Evolutionary conservation across 1,284 basidiomycete species (phyloP).

Genomic region (Cutaneotrichosporon mucoides): DNA sequence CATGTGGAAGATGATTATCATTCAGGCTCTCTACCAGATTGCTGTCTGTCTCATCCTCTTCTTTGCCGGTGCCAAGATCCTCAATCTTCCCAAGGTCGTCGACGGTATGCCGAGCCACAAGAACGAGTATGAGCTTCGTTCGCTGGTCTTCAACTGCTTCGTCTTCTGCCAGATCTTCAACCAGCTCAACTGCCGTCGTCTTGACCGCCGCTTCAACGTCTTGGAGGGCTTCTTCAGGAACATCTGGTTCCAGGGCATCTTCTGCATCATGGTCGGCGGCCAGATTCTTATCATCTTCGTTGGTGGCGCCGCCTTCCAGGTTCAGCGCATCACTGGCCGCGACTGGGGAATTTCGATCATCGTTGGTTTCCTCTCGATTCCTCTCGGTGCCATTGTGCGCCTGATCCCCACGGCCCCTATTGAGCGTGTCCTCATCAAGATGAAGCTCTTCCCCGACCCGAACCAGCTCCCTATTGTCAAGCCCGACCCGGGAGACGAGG

Average conservation of each 20-base stretch:
- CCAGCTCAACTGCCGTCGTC: constrained; percentile 82
- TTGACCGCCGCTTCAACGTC: constrained; percentile 83
- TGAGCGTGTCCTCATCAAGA: constrained; percentile 64
- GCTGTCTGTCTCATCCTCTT: constrained; percentile 81
- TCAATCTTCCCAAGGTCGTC: constrained; percentile 55
- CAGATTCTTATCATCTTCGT: constrained; percentile 89
- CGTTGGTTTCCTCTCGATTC: constrained; percentile 80
- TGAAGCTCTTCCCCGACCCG: constrained; percentile 65
- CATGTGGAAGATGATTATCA: constrained; percentile 92
- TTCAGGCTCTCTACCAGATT: constrained; percentile 87
- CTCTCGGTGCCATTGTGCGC: constrained; percentile 78
- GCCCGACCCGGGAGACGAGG: constrained; percentile 55
- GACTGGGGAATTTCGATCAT: constrained; percentile 90
- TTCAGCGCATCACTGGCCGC: constrained; percentile 68
- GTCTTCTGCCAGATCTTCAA: constrained; percentile 96
- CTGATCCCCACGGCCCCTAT: constrained; percentile 74
- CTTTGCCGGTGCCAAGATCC: constrained; percentile 71
- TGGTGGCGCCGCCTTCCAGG: constrained; percentile 87
- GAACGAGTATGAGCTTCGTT: constrained; percentile 60
- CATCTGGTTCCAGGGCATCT: constrained; percentile 82
- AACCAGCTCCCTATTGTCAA: constrained; percentile 62
- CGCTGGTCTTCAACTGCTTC: constrained; percentile 92
- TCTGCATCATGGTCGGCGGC: constrained; percentile 72
- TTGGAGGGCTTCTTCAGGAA: constrained; percentile 79
- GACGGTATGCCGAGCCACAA: constrained; percentile 15